Base-by-base conservation (phyloP, 495 filamentous ascomycete genomes). In the Aspergillus saccharolyticus region DNA sequence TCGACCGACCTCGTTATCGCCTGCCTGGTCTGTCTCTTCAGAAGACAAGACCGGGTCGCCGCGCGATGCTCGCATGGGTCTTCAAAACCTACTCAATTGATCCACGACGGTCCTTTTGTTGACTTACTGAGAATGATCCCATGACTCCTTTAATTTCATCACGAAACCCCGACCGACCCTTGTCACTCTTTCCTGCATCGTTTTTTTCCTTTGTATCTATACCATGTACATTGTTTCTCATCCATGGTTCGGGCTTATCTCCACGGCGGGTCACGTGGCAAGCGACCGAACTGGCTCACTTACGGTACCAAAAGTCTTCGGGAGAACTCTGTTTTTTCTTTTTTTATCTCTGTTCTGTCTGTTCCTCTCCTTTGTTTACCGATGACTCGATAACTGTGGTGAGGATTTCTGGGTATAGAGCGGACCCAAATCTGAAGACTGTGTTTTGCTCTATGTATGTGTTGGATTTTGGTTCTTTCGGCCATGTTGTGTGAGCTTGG, bases 11-110 rank as follows among this genome's bases (percentile, higher is more conserved):
- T 55, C 59, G 1, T 28, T 64, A 20, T 43, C 63, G 44, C 65
- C 47, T 15, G 30, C 22, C 16, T 50, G 47, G 47, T 24, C 21
- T 18, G 47, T 28, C 24, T 3, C 22, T 1, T 50, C 22, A 20
- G 47, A 50, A 66, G 59, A 44, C 57, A 63, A 57, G 30, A 46
- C 61, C 5, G 69, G 73, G 47, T 50, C 68, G 19, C 44, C 66
- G 28, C 73, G 73, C n/a, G 75, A 78, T 58, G 72, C 67, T n/a
- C 74, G 75, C 16, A 78, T 78, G 72, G 73, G 74, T 42, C 62
- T 78, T 19, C 62, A 70, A 57, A 74, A 64, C 21, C 55, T 76
- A 48, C 65, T 76, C 42, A 76, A 76, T 56, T 76, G 58, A 65
- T 52, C 39, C 60, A 47, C 9, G 44, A 50, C 15, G 47, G 22